phyloP scores from a whole-genome alignment of 2,329 filamentous ascomycete species.

The Penicillium frequentans region DNA sequence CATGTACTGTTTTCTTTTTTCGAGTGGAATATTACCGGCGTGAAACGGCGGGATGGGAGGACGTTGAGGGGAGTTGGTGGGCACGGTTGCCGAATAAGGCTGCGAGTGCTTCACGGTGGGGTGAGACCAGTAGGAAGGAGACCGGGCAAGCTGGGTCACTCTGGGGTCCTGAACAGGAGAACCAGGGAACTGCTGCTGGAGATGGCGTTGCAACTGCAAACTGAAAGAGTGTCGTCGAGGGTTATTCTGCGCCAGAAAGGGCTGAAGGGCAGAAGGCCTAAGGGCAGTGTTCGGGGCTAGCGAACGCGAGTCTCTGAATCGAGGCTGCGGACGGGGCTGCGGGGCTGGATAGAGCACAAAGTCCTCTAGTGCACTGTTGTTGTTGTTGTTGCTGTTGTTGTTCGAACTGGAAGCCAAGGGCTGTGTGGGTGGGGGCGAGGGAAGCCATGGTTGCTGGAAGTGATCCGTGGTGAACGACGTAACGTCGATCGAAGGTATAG shows the following conservation, averaged over 20 bases:
- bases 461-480: constrained; percentile 52
- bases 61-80: constrained; percentile 40
- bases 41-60: constrained; percentile 43
- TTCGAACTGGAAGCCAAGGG: constrained; percentile 42
- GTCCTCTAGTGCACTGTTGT: constrained; percentile 39
- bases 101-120: constrained; percentile 31
- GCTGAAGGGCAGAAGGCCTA: constrained; percentile 35
- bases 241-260: constrained; percentile 36
- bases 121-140: constrained; percentile 39
- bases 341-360: constrained; percentile 45
- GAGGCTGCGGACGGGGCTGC: constrained; percentile 32
- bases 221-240: constrained; percentile 38
- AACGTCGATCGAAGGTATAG: constrained; percentile 42
- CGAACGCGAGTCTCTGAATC: constrained; percentile 34
- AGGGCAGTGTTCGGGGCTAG: constrained; percentile 37
- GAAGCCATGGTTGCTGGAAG: constrained; percentile 49
- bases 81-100: constrained; percentile 39
- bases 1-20: constrained; percentile 26
- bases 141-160: constrained; percentile 43
- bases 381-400: constrained; percentile 35
- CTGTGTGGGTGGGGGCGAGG: constrained; percentile 44
- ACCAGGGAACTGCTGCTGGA: constrained; percentile 34
- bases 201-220: constrained; percentile 37
- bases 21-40: constrained; percentile 27
- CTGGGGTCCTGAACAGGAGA: constrained; percentile 40